phyloP scores from a whole-genome alignment of 208 protist species.

The Leishmania amazonensis region DNA sequence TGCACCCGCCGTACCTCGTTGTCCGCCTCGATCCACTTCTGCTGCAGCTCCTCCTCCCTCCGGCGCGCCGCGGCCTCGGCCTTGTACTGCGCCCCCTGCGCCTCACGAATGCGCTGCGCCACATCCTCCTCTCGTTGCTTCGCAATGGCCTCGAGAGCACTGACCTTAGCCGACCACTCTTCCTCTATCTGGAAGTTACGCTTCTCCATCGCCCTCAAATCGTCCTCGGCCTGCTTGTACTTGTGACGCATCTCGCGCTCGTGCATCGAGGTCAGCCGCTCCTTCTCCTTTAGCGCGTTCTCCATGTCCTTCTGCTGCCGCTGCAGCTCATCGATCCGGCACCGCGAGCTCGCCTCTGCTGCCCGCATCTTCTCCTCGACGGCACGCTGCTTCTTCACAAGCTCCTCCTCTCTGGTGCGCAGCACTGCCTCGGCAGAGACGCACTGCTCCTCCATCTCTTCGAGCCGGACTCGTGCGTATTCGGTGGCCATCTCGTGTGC shows the following conservation, averaged over 20 bases:
- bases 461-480: slow-evolving; percentile 37
- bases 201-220: slow-evolving; percentile 40
- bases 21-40: slow-evolving; percentile 54
- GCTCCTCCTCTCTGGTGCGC: slow-evolving; percentile 47
- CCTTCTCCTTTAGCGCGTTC: slow-evolving; percentile 46
- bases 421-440: slow-evolving; percentile 45
- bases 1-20: slow-evolving; percentile 45
- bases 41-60: slow-evolving; percentile 53
- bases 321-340: slow-evolving; percentile 62
- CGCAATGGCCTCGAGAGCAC: slow-evolving; percentile 42
- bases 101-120: slow-evolving; percentile 35
- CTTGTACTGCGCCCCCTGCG: slow-evolving; percentile 40
- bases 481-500: slow-evolving; percentile 37
- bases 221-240: slow-evolving; percentile 41
- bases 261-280: slow-evolving; percentile 37
- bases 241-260: slow-evolving; percentile 50
- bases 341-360: slow-evolving; percentile 41
- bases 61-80: slow-evolving; percentile 43
- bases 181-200: slow-evolving; percentile 41
- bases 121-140: slow-evolving; percentile 50
- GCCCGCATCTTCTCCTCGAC: slow-evolving; percentile 53
- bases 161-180: slow-evolving; percentile 53
- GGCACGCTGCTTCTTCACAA: slow-evolving; percentile 42
- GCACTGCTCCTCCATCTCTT: slow-evolving; percentile 61
- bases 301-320: slow-evolving; percentile 54